These are phyloP conservation scores for Davidsoniella virescens DNA, from an alignment of 2,329 filamentous ascomycete genomes.

Conservation along the genomic window DNA sequence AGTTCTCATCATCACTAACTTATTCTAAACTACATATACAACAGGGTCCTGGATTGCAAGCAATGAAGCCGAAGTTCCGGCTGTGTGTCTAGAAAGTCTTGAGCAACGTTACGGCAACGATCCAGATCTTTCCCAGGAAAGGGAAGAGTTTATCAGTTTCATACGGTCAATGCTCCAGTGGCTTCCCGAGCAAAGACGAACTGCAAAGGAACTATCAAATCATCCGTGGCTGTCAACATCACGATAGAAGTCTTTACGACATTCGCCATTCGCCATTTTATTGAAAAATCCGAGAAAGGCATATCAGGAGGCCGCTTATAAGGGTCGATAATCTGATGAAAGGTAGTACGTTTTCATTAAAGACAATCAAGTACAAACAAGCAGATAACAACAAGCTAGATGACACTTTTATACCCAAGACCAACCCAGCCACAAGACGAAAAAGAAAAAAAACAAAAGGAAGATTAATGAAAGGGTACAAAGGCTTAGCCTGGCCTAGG, in stretches of 20 bases:
- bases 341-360: no score
- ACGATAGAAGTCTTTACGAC: background rate
- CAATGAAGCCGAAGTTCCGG: conserved; percentile 10
- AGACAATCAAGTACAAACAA: no score
- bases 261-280: no score
- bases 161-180: conserved; percentile 7
- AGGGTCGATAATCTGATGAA: no score
- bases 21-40: background rate
- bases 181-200: conserved; percentile 10
- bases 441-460: no score
- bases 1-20: background rate
- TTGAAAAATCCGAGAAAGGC: no score
- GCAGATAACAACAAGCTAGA: no score
- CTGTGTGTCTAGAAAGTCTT: conserved; percentile 6
- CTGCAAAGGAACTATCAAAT: conserved; percentile 4
- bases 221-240: conserved; percentile 7
- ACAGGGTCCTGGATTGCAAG: conserved; percentile 9
- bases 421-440: no score
- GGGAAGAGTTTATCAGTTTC: conserved; percentile 7
- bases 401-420: no score
- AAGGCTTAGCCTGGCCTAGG: no score
- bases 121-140: background rate
- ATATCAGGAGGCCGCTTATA: no score
- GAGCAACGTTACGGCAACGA: conserved; percentile 5
- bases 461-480: no score